Evolutionary conservation across 345 rosid species (phyloP).

Genomic region (Eucalyptus camaldulensis): DNA sequence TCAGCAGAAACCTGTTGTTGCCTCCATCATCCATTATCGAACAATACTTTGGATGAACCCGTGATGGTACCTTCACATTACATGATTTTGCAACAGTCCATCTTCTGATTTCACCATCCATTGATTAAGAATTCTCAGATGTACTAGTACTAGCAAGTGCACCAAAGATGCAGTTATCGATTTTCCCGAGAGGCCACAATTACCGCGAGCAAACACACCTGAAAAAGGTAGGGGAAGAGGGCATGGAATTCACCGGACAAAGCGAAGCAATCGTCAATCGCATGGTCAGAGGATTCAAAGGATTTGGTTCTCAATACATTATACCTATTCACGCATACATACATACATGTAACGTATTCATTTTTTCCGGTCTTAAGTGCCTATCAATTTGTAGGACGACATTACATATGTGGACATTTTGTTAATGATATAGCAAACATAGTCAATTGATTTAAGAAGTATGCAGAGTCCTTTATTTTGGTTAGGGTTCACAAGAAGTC

Average conservation of each 20-base stretch:
- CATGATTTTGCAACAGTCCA: neutral
- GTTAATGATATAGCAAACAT: neutral
- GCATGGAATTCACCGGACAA: neutral
- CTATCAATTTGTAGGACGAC: neutral
- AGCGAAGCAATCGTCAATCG: neutral
- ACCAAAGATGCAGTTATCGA: too few species aligned
- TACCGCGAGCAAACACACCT: too few species aligned
- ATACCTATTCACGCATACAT: neutral
- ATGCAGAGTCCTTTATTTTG: neutral
- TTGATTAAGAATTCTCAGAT: neutral
- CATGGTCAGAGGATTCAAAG: neutral
- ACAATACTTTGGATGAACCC: neutral
- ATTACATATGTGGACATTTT: neutral
- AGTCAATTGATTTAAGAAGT: neutral
- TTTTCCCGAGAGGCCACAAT: too few species aligned
- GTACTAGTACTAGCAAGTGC: too few species aligned
- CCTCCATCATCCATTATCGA: neutral
- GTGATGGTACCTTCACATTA: neutral
- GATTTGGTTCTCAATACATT: neutral
- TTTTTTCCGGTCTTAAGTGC: neutral
- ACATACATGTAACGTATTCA: neutral
- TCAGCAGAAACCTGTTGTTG: neutral
- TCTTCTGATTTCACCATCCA: neutral
- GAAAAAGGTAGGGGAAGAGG: neutral
- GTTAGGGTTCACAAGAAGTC: neutral